These are phyloP conservation scores for Thielaviopsis punctulata DNA, from an alignment of 2,329 filamentous ascomycete genomes.

Conservation along the genomic window DNA sequence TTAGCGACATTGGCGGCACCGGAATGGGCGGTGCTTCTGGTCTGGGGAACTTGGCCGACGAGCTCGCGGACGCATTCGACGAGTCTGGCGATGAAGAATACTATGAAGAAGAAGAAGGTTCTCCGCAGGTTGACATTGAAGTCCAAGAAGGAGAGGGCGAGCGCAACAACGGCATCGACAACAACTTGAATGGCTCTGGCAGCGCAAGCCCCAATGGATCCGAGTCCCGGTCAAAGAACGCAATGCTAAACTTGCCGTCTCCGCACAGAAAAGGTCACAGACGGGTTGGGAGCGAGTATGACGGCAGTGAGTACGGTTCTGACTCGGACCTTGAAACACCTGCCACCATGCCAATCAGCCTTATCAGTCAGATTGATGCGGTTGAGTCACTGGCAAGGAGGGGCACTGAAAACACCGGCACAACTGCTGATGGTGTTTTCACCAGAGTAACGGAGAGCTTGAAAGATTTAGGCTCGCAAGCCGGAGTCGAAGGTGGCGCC, in stretches of 20 bases:
- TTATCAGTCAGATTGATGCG: conserved; percentile 54
- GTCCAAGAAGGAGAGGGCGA: neutral
- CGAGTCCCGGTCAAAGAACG: conserved; percentile 19
- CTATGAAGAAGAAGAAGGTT: conserved; percentile 24
- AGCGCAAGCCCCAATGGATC: conserved; percentile 9
- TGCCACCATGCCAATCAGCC: conserved; percentile 42
- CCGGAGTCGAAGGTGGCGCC: conserved; percentile 52
- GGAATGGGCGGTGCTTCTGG: conserved; percentile 30
- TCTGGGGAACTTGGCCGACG: conserved; percentile 64
- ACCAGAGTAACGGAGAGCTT: conserved; percentile 51
- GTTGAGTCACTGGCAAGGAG: conserved; percentile 53
- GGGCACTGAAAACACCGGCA: conserved; percentile 48
- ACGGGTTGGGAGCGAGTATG: conserved; percentile 42
- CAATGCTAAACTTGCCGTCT: conserved; percentile 28
- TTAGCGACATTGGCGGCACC: conserved; percentile 27
- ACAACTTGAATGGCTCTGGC: conserved; percentile 4
- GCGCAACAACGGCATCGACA: neutral
- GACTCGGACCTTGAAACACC: conserved; percentile 52
- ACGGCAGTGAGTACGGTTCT: conserved; percentile 58
- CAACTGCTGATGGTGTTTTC: conserved; percentile 48
- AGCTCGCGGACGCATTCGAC: conserved; percentile 57
- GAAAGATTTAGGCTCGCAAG: conserved; percentile 55
- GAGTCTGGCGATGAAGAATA: conserved; percentile 46
- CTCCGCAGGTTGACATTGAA: conserved; percentile 22
- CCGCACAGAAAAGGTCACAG: conserved; percentile 29